Evolutionary conservation across 2,329 filamentous ascomycete genomes (phyloP).

Genomic region (Fusarium verticillioides): DNA sequence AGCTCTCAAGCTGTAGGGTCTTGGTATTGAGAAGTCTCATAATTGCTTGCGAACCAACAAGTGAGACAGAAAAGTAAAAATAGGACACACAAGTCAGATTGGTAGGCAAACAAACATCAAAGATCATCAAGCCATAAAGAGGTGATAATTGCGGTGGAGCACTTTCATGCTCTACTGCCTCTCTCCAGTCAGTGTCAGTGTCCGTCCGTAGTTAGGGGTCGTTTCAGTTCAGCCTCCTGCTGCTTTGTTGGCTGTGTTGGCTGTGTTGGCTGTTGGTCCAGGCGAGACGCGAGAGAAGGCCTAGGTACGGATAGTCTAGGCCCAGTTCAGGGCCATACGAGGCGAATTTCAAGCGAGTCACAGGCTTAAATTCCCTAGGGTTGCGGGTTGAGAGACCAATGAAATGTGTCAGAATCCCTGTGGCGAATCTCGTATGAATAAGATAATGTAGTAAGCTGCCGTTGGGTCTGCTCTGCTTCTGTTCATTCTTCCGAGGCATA

Average conservation of each 20-base stretch:
- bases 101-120: neutral
- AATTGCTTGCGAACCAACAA: constrained; percentile 13
- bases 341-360: constrained; percentile 35
- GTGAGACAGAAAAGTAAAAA: neutral
- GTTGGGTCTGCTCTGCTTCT: constrained; percentile 1
- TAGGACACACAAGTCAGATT: neutral
- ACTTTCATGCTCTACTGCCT: constrained; percentile 28
- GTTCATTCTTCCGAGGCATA: neutral
- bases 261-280: constrained; percentile 25
- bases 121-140: constrained; percentile 16
- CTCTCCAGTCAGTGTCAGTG: neutral
- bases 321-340: constrained; percentile 20
- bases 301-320: neutral
- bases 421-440: constrained; percentile 35
- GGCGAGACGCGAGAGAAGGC: constrained; percentile 20
- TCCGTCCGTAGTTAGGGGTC: neutral
- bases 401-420: constrained; percentile 23
- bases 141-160: constrained; percentile 22
- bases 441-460: neutral
- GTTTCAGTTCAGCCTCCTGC: constrained; percentile 37
- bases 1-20: constrained; percentile 40
- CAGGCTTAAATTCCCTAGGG: constrained; percentile 28
- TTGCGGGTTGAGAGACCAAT: constrained; percentile 32
- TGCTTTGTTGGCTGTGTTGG: constrained; percentile 11
- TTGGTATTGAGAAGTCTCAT: constrained; percentile 46